phyloP scores from a whole-genome alignment of 345 rosid species.

The Luvunga scandens region DNA sequence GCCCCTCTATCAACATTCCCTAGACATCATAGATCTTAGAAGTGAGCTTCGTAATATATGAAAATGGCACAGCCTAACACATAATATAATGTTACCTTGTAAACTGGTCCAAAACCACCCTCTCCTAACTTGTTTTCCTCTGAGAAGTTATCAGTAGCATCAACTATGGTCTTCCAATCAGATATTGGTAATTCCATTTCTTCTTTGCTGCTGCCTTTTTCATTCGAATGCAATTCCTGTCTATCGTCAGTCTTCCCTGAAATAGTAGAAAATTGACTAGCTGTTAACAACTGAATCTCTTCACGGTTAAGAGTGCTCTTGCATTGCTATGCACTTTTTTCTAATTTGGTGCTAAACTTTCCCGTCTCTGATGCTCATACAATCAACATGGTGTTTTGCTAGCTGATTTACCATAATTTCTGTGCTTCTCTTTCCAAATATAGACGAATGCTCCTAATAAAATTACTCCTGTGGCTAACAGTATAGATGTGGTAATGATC shows the following conservation, averaged over 20 bases:
- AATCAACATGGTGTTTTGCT: not conserved
- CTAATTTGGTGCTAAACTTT: not conserved
- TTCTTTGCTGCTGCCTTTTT: conserved; percentile 16
- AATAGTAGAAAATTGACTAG: not conserved
- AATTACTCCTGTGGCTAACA: not conserved
- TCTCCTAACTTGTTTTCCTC: conserved; percentile 18
- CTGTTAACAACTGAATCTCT: not conserved
- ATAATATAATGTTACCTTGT: not conserved
- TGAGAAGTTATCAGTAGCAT: conserved; percentile 35
- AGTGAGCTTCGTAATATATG: not conserved
- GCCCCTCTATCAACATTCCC: conserved; percentile 31
- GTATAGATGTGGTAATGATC: conserved; percentile 19
- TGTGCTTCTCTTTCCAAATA: conserved; percentile 2
- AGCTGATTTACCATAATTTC: conserved; percentile 5
- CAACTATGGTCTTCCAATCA: conserved; percentile 24
- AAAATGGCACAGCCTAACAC: not conserved
- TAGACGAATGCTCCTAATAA: conserved; percentile 12
- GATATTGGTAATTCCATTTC: conserved; percentile 35
- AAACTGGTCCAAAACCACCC: too few species aligned
- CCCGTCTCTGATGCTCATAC: not conserved
- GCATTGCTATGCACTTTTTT: not conserved
- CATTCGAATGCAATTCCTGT: not conserved
- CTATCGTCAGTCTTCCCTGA: not conserved
- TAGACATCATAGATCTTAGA: not conserved
- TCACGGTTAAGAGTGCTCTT: conserved; percentile 10